Evolutionary conservation across 2,329 filamentous ascomycete species (phyloP), one percentile per base, ranked within the genome.

Genomic region (Diaporthe sp.): DNA sequence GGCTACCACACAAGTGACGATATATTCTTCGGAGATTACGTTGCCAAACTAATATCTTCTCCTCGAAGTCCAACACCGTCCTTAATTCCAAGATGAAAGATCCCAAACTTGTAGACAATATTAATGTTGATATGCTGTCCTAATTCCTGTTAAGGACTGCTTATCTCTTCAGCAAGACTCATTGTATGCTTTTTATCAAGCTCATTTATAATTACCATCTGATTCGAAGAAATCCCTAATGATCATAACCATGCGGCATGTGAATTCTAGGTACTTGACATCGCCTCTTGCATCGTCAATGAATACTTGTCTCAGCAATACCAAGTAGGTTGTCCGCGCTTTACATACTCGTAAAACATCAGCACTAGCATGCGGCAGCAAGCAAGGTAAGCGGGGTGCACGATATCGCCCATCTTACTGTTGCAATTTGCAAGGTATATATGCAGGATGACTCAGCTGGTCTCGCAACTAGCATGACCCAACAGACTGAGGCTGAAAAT

Each of bases 61-160:
- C 3, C 28, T 4, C 2, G 7, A 22, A 34, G 1, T 3, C 15
- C 53, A 13, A 1, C 6, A 31, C 4, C 1, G 25, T 15, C 5
- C 28, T 31, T 17, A n/a, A 13, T 12, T n/a, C 12, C 3, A 25
- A 53, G 22, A n/a, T 49, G 17, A 1, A 2, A n/a, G 0, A 10
- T 22, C 19, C 19, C 46, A 46, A 46, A 22, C 12, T 15, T 12
- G 12, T 39, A 12, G 37, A 39, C 3, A 15, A 39, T 39, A 39
- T 39, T 15, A 12, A 39, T 39, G 15, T 4, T 39, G 37, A 13
- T 39, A 12, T 39, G 37, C 12, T 39, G 37, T 13, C 37, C 37
- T 39, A 4, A 44, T 44, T 44, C 17, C 15, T 6, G 42, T 10
- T n/a, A 19, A 2, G 22, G 3, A 49, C 0, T 12, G 12, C 22